Evolutionary conservation across 805 yeast genomes (phyloP).

Genomic region (Ogataea wickerhamii): DNA sequence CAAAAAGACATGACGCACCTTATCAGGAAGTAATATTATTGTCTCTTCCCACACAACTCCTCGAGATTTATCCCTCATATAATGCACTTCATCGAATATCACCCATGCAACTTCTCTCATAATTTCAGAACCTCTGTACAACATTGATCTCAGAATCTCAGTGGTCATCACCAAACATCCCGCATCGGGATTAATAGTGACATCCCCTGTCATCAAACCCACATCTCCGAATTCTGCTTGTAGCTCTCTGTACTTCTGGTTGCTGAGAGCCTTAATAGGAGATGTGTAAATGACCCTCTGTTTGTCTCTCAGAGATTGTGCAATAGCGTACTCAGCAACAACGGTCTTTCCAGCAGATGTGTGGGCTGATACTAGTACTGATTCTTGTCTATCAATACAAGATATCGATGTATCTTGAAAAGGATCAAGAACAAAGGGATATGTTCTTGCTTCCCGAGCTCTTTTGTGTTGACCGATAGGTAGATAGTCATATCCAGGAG

Average conservation of each 20-base stretch:
- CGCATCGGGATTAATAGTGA: conserved; percentile 96
- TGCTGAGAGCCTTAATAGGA: conserved; percentile 91
- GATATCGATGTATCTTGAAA: conserved; percentile 96
- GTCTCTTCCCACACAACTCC: conserved; percentile 99
- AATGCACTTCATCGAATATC: conserved; percentile 96
- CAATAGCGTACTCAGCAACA: conserved; percentile 95
- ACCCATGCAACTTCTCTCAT: conserved; percentile 99
- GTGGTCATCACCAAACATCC: conserved; percentile 99
- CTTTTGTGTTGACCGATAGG: conserved; percentile 90
- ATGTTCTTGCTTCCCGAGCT: conserved; percentile 73
- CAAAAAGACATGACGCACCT: conserved; percentile 87
- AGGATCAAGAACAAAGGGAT: conserved; percentile 93
- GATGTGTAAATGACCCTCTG: conserved; percentile 95
- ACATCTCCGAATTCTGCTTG: conserved; percentile 94
- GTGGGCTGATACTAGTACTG: conserved; percentile 95
- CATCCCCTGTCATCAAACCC: conserved; percentile 99
- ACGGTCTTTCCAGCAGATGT: conserved; percentile 98
- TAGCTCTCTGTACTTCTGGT: conserved; percentile 90
- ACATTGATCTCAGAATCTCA: conserved; percentile 94
- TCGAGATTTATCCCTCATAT: conserved; percentile 95
- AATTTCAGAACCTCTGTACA: conserved; percentile 94
- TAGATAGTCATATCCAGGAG: conserved; percentile 81
- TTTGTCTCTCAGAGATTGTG: conserved; percentile 85
- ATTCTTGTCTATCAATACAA: conserved; percentile 90
- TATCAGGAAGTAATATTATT: conserved; percentile 90